A percentile compares a stretch with the other conserved stretches of the same genome.
These are phyloP conservation scores for Geosiphon pyriformis DNA, from an alignment of 192 early-diverging fungal genomes.

Conservation along the genomic window DNA sequence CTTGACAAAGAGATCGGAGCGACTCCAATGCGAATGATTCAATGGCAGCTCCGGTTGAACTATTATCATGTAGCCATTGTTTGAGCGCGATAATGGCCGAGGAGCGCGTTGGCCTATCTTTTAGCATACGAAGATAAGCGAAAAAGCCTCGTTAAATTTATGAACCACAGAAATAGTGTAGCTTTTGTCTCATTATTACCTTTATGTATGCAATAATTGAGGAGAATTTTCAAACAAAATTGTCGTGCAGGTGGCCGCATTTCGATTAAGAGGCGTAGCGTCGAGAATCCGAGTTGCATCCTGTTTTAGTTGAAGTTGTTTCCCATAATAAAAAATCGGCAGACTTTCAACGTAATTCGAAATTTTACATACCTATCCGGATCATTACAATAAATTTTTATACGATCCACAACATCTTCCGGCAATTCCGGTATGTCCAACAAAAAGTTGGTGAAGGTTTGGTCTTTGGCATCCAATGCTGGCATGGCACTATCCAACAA, in stretches of 20 bases:
- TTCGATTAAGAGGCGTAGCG: constrained; percentile 54
- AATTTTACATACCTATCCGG: constrained; percentile 33
- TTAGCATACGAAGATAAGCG: no score
- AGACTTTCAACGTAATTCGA: not conserved
- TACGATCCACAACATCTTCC: constrained; percentile 51
- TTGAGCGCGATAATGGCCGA: constrained; percentile 56
- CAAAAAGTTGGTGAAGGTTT: constrained; percentile 65
- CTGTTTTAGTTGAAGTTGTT: not conserved
- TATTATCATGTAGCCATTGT: constrained; percentile 48
- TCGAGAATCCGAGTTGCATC: constrained; percentile 28
- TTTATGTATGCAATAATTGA: constrained; percentile 45
- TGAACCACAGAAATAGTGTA: no score
- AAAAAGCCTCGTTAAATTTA: no score
- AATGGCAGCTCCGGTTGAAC: constrained; percentile 32
- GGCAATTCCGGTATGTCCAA: constrained; percentile 71
- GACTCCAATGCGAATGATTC: constrained; percentile 42
- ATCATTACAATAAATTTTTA: constrained; percentile 65
- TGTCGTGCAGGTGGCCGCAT: constrained; percentile 52
- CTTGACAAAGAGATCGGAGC: constrained; percentile 9
- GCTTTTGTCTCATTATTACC: no score
- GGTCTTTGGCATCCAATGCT: constrained; percentile 63
- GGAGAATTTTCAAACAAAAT: constrained; percentile 46
- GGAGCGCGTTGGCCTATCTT: constrained; percentile 41
- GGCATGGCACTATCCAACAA: constrained; percentile 33
- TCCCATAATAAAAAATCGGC: not conserved